Conservation (phyloP, 805 yeast genomes). For the Myxozyma vanderwaltii region DNA sequence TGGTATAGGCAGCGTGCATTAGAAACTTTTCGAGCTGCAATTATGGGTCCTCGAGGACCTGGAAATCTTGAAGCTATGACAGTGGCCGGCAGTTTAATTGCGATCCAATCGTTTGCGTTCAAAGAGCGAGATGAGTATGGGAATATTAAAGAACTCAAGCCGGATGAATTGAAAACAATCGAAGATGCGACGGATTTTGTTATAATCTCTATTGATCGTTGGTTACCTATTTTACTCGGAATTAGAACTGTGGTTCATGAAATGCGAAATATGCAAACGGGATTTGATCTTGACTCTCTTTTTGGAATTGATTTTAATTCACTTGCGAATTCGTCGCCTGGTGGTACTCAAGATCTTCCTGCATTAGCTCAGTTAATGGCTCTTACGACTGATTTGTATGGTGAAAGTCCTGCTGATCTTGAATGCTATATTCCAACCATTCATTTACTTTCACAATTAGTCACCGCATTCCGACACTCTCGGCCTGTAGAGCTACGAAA, state of each 20-base stretch:
- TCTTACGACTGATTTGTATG: background rate
- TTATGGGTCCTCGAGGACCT: constrained; percentile 26
- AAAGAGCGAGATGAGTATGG: constrained; percentile 20
- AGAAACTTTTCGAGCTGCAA: constrained; percentile 33
- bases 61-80: constrained; percentile 30
- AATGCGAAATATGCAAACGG: constrained; percentile 25
- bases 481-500: constrained; percentile 32
- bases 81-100: constrained; percentile 32
- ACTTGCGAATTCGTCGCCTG: constrained; percentile 13
- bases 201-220: constrained; percentile 28
- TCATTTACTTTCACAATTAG: constrained; percentile 25
- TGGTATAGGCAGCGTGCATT: constrained; percentile 34
- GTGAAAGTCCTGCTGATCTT: constrained; percentile 15
- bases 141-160: background rate
- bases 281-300: constrained; percentile 28
- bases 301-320: constrained; percentile 29
- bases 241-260: constrained; percentile 33
- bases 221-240: constrained; percentile 32
- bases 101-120: constrained; percentile 33
- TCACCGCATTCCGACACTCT: constrained; percentile 22
- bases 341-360: background rate
- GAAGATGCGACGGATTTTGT: background rate
- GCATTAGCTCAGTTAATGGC: constrained; percentile 11
- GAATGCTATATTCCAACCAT: constrained; percentile 23
- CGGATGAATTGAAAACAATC: background rate